Base-by-base conservation (phyloP, 306 rosid species). In the Vachellia collinsii region DNA sequence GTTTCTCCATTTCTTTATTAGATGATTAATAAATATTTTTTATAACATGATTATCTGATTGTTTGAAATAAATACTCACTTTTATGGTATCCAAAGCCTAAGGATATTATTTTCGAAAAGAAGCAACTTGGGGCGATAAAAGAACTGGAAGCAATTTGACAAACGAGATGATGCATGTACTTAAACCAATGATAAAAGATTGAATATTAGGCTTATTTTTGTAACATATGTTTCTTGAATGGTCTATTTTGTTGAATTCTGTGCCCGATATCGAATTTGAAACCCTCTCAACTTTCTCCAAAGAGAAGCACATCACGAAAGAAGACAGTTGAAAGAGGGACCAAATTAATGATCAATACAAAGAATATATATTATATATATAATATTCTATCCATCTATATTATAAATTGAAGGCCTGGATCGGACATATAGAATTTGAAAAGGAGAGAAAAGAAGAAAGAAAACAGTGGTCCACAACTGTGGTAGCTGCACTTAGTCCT, bases 401-500 rank as follows among this genome's bases (percentile, higher is more conserved):
- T 38, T 17, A 65, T 14, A 37, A 9, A 11, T 6, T 6, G 13
- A 23, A 11, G 37, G 17, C 3, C 37, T 23, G 39, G 38, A 56
- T 56, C 63, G 29, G 34, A n/a, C 34, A 25, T 11, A 25, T 4
- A 61, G 67, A 61, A 66, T 1, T 44, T 70, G 58, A 44, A 70
- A 44, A 25, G 19, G 48, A 10, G 42, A 62, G 76, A 54, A 54
- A 74, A 54, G 56, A 61, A 4, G 76, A 43, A 56, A 75, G 48
- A 46, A 62, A 75, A 61, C 20, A 46, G 83, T 72, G 82, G 86
- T 72, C 82, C 82, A 73, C n/a, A 74, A 67, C 16, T 41, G 75
- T 48, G 43, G 79, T 11, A 51, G 61, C 63, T 77, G 81, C 78
- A 70, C 81, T 82, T 61, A 71, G 85, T 82, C 78, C 81, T 77